Evolutionary conservation across 2,329 filamentous ascomycete genomes (phyloP), one percentile per base, ranked within the genome.

Genomic region (Fusarium succisae): DNA sequence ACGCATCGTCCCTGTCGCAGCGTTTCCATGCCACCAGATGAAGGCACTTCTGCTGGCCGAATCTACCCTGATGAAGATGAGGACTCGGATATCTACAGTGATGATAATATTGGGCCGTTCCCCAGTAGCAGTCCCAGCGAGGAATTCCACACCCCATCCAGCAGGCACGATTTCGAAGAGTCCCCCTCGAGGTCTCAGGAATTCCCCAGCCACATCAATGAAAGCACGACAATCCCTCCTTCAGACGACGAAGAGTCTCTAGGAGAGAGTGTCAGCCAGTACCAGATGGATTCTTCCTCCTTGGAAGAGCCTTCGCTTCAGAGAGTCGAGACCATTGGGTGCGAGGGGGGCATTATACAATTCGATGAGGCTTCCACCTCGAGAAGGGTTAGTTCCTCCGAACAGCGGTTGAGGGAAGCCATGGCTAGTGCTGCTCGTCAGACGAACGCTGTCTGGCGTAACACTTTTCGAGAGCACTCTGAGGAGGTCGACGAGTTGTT

Each of bases 21-120:
- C 9, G 3, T 1, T 6, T 12, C n/a, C 2, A 37, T 20, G n/a
- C 5, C n/a, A 15, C 13, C 2, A 15, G 30, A 4, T 2, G 10
- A 37, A 8, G 13, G 8, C 13, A 35, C 50, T 15, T 18, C 50
- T 8, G 10, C n/a, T 37, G 13, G 13, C 30, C 30, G 30, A 22
- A 2, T 3, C 9, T 1, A 11, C 9, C 13, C n/a, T 6, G 30
- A 9, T 8, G 50, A 53, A 53, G 50, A 37, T 14, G 30, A 37
- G 6, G 30, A 26, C 2, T 22, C 17, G 2, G 50, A 53, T 26
- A 53, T 53, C 13, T 53, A 53, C 9, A 2, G 30, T 22, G 50
- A 37, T 3, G 50, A 37, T 15, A 15, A 53, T 3, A 12, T 26
- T 20, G 30, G 30, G 2, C 50, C 50, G 4, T 53, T 37, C n/a